Conservation (phyloP, 164 flowering plant genomes). For the Aristolochia contorta region DNA sequence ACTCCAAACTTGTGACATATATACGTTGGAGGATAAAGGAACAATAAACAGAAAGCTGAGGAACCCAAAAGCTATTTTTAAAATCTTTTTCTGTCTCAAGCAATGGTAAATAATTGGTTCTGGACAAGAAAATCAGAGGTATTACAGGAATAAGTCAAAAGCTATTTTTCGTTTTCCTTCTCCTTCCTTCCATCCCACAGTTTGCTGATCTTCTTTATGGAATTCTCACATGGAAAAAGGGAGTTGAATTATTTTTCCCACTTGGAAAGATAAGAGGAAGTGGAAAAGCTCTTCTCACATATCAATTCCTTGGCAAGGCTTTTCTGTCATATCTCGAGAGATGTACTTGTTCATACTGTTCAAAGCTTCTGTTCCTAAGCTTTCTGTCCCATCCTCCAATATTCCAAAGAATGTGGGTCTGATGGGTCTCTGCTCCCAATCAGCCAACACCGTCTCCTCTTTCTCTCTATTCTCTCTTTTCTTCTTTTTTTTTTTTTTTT, state of each 20-base stretch:
- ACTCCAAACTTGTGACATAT: conserved; percentile 6
- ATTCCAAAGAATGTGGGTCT: conserved; percentile 55
- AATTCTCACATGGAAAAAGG: conserved; percentile 5
- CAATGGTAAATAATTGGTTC: too few relatives aligned
- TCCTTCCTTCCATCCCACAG: neutral
- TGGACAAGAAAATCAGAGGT: too few relatives aligned
- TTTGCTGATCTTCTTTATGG: neutral
- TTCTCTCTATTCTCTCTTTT: too few relatives aligned
- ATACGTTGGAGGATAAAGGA: conserved; percentile 6
- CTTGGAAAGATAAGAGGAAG: conserved; percentile 14
- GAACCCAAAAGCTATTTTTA: conserved; percentile 13
- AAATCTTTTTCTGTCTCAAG: conserved; percentile 2
- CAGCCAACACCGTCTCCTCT: conserved; percentile 21
- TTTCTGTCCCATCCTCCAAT: conserved; percentile 82
- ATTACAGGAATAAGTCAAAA: too few relatives aligned
- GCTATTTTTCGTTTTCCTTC: neutral
- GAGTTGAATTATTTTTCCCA: conserved; percentile 24
- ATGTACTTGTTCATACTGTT: conserved; percentile 45
- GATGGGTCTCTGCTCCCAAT: conserved; percentile 36
- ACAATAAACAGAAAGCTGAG: conserved; percentile 16
- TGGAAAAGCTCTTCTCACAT: conserved; percentile 18
- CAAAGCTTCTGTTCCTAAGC: conserved; percentile 73
- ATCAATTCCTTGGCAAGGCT: conserved; percentile 22
- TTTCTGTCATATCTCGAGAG: conserved; percentile 36
- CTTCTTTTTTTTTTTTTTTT: too few relatives aligned